Evolutionary conservation across 257 asterid species (phyloP).

Genomic region (Echium plantagineum): DNA sequence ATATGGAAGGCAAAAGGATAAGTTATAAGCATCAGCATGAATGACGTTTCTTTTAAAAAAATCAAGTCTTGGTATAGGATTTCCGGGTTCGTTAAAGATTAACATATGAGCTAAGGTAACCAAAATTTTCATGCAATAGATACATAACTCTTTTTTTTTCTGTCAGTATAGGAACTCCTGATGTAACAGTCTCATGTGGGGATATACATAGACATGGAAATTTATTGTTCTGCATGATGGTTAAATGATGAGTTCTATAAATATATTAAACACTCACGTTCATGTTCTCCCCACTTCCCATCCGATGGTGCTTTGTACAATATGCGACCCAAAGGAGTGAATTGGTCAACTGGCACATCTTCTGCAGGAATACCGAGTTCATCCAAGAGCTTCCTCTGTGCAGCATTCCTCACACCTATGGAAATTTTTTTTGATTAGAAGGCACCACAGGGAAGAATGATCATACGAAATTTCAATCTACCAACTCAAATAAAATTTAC

Average conservation of each 20-base stretch:
- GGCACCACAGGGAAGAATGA: not conserved
- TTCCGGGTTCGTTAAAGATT: no score
- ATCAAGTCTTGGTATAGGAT: no score
- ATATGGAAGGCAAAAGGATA: no score
- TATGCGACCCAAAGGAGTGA: conserved; percentile 76
- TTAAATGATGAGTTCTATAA: not conserved
- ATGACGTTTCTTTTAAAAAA: no score
- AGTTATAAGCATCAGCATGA: no score
- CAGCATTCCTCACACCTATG: conserved; percentile 89
- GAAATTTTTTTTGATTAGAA: no score
- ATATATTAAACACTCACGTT: conserved; percentile 31
- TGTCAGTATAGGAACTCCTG: not conserved
- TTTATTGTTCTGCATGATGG: not conserved
- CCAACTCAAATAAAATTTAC: conserved; percentile 27
- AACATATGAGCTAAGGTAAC: no score
- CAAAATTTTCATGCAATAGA: no score
- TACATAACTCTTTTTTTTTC: no score
- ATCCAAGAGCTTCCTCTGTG: conserved; percentile 89
- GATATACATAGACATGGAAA: not conserved
- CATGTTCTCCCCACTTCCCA: conserved; percentile 99
- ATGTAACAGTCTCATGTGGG: not conserved
- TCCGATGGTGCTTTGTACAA: conserved; percentile 95
- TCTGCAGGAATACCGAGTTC: conserved; percentile 84
- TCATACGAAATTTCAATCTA: not conserved
- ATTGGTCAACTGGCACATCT: conserved; percentile 78